phyloP scores from a whole-genome alignment of 176 grass and related monocot genomes.

The Rhynchospora pubera region DNA sequence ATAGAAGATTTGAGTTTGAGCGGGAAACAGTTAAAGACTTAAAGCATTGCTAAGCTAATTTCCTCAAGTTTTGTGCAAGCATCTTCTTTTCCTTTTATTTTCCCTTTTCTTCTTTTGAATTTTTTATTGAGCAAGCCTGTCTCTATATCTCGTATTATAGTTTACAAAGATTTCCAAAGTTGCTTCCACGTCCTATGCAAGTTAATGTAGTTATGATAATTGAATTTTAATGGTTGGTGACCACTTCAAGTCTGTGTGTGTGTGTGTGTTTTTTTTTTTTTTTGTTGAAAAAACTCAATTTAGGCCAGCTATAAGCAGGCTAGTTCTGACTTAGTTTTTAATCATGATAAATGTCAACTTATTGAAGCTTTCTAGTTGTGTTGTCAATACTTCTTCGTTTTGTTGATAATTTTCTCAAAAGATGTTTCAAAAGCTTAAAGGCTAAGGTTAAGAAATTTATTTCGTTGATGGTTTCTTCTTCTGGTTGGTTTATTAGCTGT shows the following conservation, averaged over 20 bases:
- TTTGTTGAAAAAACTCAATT: not conserved
- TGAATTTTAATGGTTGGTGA: slow-evolving; percentile 17
- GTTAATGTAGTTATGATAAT: slow-evolving; percentile 5
- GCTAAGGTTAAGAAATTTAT: not conserved
- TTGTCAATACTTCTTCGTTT: not conserved
- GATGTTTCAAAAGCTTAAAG: not conserved
- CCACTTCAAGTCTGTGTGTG: slow-evolving; percentile 1
- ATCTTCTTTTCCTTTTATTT: slow-evolving; percentile 1
- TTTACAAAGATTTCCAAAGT: not conserved
- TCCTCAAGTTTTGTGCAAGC: not conserved
- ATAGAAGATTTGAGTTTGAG: slow-evolving; percentile 1
- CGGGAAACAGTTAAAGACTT: slow-evolving; percentile 13
- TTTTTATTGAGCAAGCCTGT: slow-evolving; percentile 4
- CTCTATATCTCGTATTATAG: not conserved
- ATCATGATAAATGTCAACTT: not conserved
- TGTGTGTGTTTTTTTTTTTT: not conserved
- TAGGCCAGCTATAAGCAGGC: not conserved
- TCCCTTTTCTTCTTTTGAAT: not conserved
- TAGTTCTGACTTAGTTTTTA: not conserved
- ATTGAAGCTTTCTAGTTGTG: not conserved
- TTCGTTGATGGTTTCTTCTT: not conserved
- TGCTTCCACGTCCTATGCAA: slow-evolving; percentile 2
- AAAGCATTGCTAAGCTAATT: not conserved
- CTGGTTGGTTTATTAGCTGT: not conserved
- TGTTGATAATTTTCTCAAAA: not conserved